Evolutionary conservation across 768 basidiomycete species (phyloP).

Genomic region (Tephrocybe sp.): DNA sequence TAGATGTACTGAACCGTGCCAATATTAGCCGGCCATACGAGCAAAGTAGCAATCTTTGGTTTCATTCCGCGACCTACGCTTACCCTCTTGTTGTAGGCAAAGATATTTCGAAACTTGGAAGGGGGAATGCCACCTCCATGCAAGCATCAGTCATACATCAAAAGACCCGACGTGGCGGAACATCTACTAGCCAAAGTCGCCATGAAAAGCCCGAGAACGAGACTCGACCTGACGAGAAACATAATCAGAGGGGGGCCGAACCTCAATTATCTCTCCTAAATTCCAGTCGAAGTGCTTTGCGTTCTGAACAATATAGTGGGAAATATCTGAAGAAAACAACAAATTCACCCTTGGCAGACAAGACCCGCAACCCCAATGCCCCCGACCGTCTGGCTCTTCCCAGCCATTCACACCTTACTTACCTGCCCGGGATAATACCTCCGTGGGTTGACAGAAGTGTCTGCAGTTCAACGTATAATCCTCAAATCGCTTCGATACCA

Average conservation of each 20-base stretch:
- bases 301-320: background rate
- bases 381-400: background rate
- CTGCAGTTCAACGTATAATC: too few species aligned
- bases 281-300: background rate
- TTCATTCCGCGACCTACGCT: background rate
- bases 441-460: background rate
- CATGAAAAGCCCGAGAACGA: background rate
- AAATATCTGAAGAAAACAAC: background rate
- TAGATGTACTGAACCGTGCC: background rate
- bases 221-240: background rate
- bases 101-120: background rate
- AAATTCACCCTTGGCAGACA: background rate
- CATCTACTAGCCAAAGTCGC: background rate
- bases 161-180: background rate
- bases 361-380: constrained; percentile 1
- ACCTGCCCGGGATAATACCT: background rate
- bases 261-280: background rate
- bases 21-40: background rate
- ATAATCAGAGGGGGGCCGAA: background rate
- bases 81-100: background rate
- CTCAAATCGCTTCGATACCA: background rate
- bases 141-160: background rate
- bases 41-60: background rate
- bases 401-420: background rate
- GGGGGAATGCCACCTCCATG: background rate